phyloP scores from a whole-genome alignment of 2,329 filamentous ascomycete species.

The Calonectria honghensis region DNA sequence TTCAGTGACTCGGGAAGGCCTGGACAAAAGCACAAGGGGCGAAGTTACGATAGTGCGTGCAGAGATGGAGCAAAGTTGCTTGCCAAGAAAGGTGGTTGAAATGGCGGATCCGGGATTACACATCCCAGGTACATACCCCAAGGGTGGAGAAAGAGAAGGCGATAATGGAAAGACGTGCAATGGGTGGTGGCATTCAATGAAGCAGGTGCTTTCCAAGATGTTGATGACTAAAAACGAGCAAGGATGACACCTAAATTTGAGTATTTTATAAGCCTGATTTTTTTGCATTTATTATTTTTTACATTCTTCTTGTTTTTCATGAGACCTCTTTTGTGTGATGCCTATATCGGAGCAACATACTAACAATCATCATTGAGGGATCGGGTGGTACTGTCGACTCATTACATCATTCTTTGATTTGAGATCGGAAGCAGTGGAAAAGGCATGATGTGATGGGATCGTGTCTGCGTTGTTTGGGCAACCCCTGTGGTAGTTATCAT shows the following conservation, averaged over 20 bases:
- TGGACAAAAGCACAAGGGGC: not conserved
- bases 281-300: conserved; percentile 29
- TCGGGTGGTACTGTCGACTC: conserved; percentile 60
- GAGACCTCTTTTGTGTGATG: not conserved
- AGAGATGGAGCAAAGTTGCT: conserved; percentile 21
- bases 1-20: conserved; percentile 31
- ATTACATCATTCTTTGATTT: conserved; percentile 64
- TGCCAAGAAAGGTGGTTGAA: conserved; percentile 22
- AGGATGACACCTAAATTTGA: not conserved
- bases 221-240: conserved; percentile 22
- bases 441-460: conserved; percentile 53
- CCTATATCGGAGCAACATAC: not conserved
- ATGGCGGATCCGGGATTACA: conserved; percentile 39
- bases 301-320: conserved; percentile 26
- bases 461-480: conserved; percentile 53
- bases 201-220: conserved; percentile 31
- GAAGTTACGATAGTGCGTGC: not conserved
- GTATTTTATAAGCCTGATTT: not conserved
- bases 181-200: conserved; percentile 42
- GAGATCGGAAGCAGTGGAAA: conserved; percentile 60
- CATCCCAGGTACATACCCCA: conserved; percentile 56
- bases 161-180: conserved; percentile 35
- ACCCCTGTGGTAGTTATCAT: conserved; percentile 53
- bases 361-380: not conserved
- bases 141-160: conserved; percentile 44